Evolutionary conservation across 2,329 filamentous ascomycete genomes (phyloP).

Genomic region (Fusarium nodosum): DNA sequence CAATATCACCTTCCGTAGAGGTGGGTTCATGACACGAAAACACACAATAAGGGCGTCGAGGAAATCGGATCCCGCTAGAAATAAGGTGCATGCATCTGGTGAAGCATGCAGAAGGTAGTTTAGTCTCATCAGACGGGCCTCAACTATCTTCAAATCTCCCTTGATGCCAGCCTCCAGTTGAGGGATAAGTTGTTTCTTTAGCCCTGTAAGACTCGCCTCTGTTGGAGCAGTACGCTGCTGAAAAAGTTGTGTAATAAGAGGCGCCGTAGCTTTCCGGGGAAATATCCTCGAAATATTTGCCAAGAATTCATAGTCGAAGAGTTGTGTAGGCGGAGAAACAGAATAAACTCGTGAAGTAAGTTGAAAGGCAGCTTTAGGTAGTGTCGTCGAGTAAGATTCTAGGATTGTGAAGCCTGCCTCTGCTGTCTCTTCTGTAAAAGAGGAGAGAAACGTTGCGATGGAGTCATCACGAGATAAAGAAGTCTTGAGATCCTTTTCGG

Average conservation of each 20-base stretch:
- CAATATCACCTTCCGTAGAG: conserved; percentile 75
- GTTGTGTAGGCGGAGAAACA: conserved; percentile 55
- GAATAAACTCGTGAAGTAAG: conserved; percentile 71
- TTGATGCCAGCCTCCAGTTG: conserved; percentile 73
- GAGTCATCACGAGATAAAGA: conserved; percentile 69
- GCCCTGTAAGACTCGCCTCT: conserved; percentile 67
- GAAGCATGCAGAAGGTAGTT: conserved; percentile 75
- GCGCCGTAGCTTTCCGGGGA: conserved; percentile 70
- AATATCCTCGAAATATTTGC: conserved; percentile 77
- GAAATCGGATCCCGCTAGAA: conserved; percentile 89
- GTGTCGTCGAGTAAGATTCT: conserved; percentile 56
- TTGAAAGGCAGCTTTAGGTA: conserved; percentile 75
- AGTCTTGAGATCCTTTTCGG: conserved; percentile 67
- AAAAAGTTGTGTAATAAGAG: conserved; percentile 66
- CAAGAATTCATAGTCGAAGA: conserved; percentile 77
- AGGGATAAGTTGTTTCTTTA: conserved; percentile 73
- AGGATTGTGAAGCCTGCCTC: conserved; percentile 53
- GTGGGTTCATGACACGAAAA: conserved; percentile 74
- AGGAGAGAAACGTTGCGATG: conserved; percentile 72
- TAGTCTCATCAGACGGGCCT: conserved; percentile 68
- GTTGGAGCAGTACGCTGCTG: conserved; percentile 62
- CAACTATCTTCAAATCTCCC: conserved; percentile 67
- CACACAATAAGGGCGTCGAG: conserved; percentile 79
- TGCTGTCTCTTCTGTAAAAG: conserved; percentile 72
- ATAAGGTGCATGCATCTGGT: conserved; percentile 68